Base-by-base conservation (phyloP, 2,329 filamentous ascomycete genomes). In the Verticillium dahliae region DNA sequence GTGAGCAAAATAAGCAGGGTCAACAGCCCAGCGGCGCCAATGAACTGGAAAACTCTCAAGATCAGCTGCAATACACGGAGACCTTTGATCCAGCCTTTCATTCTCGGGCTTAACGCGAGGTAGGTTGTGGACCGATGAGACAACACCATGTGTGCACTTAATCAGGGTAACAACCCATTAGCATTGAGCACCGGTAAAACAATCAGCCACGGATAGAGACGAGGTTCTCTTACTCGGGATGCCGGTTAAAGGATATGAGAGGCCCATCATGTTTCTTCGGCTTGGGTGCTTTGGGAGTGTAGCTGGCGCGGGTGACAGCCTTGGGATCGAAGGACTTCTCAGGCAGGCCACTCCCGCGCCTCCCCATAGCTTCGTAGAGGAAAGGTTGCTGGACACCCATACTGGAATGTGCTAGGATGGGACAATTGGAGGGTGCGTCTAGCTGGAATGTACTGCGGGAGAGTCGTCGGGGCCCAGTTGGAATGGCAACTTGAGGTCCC, bases 271-370 rank as follows among this genome's bases (percentile, higher is more conserved):
- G 83, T 10, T 13, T 52, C 80, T 90, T 89, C 52, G 85, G 81
- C 69, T 82, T 87, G 33, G 76, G 80, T 50, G 84, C 79, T 60
- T 85, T 84, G 13, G 85, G 83, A 70, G 86, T 79, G 80, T 85
- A 90, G 76, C 90, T 94, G 65, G 91, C 90, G 71, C 92, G 84
- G 27, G 92, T 93, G 57, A 92, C 84, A 63, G 90, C 90, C 74
- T 93, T 96, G 57, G 94, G 93, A 69, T 97, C 92, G 75, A 96
- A 96, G n/a, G 73, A 77, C 70, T 69, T 78, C 73, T 74, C 77
- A 72, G 77, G 82, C 65, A 82, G 82, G 67, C 82, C 81, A 57
- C 80, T 76, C 71, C 85, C 81, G 68, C 80, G 71, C 69, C 67
- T 75, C 72, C 65, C 82, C 74, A 72, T 79, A 69, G 76, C 69